Conservation (phyloP, 371 early-diverging fungal species). For the Actinomortierella wolfii region DNA sequence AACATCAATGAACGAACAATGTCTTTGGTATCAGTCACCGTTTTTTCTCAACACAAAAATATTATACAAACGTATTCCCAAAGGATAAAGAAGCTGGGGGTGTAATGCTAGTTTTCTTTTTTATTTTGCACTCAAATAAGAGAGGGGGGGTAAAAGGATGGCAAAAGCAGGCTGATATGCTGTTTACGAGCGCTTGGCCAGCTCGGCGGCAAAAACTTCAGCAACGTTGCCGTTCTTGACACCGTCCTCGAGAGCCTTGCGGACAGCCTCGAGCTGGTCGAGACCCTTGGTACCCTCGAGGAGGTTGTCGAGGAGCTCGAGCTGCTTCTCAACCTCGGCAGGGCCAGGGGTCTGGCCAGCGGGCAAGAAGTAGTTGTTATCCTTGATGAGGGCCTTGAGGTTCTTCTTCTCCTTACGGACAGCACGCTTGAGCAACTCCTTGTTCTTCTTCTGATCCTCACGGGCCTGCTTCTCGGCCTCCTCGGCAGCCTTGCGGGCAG, state of each 20-base stretch:
- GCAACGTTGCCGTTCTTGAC: constrained; percentile 56
- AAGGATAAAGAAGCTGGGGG: too few species aligned
- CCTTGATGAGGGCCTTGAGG: constrained; percentile 80
- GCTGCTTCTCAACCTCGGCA: constrained; percentile 64
- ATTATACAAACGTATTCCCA: too few species aligned
- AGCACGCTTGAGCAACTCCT: constrained; percentile 77
- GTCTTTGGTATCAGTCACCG: too few species aligned
- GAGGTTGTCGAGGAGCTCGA: constrained; percentile 71
- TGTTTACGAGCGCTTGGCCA: constrained; percentile 35
- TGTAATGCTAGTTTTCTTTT: too few species aligned
- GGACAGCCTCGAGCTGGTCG: constrained; percentile 61
- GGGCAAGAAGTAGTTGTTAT: constrained; percentile 79
- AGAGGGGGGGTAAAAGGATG: too few species aligned
- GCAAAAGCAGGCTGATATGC: too few species aligned
- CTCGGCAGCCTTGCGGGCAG: constrained; percentile 49
- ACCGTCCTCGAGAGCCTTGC: constrained; percentile 60
- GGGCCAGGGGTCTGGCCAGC: constrained; percentile 57
- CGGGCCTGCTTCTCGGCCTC: constrained; percentile 70
- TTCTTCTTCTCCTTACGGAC: constrained; percentile 93
- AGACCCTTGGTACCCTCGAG: constrained; percentile 69
- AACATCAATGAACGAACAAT: too few species aligned
- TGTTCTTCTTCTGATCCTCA: constrained; percentile 73
- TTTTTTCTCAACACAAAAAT: too few species aligned
- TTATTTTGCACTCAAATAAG: too few species aligned
- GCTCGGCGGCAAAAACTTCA: constrained; percentile 57